Evolutionary conservation across 148 eudicot genomes (phyloP).

Genomic region (Cornus suecica): DNA sequence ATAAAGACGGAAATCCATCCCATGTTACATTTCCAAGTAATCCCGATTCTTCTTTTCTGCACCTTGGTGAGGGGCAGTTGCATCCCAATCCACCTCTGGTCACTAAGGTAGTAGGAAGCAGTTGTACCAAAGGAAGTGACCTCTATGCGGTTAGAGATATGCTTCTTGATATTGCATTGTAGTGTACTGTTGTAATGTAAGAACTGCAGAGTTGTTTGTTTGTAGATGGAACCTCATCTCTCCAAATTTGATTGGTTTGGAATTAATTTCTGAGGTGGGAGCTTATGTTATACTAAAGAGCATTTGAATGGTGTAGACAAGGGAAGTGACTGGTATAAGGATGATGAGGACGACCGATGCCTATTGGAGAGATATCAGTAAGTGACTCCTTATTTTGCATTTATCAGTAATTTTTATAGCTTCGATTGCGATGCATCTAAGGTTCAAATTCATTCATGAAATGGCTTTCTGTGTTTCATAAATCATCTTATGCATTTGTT

Average conservation of each 20-base stretch:
- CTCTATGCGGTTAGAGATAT: slow-evolving; percentile 53
- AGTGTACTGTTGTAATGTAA: slow-evolving; percentile 2
- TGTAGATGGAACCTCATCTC: not conserved
- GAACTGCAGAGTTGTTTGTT: not conserved
- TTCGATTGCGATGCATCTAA: not conserved
- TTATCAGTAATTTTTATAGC: not conserved
- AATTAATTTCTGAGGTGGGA: not conserved
- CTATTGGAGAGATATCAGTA: slow-evolving; percentile 2
- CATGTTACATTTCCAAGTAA: slow-evolving; percentile 12
- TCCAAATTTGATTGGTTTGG: not conserved
- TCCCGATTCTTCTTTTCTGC: slow-evolving; percentile 26
- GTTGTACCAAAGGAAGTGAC: slow-evolving; percentile 41
- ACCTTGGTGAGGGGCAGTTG: slow-evolving; percentile 44
- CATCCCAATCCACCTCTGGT: slow-evolving; percentile 43
- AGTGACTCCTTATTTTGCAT: not conserved
- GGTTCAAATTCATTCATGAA: not conserved
- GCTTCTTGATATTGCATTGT: slow-evolving; percentile 71
- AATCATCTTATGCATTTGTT: not conserved
- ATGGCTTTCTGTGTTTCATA: not conserved
- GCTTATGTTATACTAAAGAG: not conserved
- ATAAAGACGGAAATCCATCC: slow-evolving; percentile 15
- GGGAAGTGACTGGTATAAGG: not conserved
- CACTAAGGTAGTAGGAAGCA: slow-evolving; percentile 31
- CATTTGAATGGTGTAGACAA: not conserved
- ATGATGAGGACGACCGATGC: not conserved